Percentiles rank a stretch among this genome's conserved stretches.
These are phyloP conservation scores for Pholiota microspora DNA, from an alignment of 768 basidiomycete genomes.

Conservation along the genomic window DNA sequence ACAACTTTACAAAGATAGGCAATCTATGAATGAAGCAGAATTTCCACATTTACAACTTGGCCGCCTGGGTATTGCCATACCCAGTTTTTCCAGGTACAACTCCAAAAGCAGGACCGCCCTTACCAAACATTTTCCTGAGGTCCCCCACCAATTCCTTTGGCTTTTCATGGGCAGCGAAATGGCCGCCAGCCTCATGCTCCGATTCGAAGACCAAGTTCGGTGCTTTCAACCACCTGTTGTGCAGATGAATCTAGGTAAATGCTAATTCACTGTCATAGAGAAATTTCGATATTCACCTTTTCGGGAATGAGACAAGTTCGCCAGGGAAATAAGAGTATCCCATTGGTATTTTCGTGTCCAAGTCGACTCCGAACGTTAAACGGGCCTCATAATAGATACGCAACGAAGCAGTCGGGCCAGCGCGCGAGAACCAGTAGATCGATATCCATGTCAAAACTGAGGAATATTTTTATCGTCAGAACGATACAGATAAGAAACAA, in stretches of 20 bases:
- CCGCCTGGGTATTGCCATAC: conserved; percentile 21
- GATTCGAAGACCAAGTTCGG: conserved; percentile 22
- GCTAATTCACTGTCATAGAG: background rate
- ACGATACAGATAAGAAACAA: background rate
- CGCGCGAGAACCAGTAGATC: conserved; percentile 56
- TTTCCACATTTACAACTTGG: background rate
- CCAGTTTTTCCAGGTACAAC: conserved; percentile 42
- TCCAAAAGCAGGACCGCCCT: conserved; percentile 43
- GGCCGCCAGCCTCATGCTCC: conserved; percentile 48
- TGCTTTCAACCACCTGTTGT: background rate
- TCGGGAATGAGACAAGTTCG: conserved; percentile 34
- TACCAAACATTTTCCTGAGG: conserved; percentile 53
- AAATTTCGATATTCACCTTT: conserved; percentile 27
- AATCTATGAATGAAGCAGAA: too few relatives aligned
- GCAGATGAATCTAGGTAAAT: background rate
- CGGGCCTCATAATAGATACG: conserved; percentile 56
- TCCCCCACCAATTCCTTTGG: conserved; percentile 47
- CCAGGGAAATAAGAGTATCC: conserved; percentile 53
- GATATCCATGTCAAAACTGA: conserved; percentile 65
- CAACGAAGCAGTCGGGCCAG: conserved; percentile 55
- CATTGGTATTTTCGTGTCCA: conserved; percentile 34
- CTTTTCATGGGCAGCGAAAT: conserved; percentile 53
- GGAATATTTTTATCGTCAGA: too few relatives aligned
- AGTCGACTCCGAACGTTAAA: conserved; percentile 13
- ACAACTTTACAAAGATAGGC: too few relatives aligned